Base-by-base conservation (phyloP, 2,329 filamentous ascomycete genomes). In the Neonectria sp. region DNA sequence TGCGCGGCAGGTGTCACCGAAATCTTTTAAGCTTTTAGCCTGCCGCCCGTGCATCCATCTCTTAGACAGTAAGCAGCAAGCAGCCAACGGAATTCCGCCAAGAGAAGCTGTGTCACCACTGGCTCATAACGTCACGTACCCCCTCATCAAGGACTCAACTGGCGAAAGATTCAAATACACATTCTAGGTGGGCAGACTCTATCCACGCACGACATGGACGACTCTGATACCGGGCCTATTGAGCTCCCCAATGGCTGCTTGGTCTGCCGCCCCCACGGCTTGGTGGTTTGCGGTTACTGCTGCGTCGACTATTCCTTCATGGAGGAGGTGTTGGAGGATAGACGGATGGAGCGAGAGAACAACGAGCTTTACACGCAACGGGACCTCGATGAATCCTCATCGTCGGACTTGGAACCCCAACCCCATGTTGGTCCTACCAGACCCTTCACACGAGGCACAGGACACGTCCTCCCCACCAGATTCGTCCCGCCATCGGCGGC, bases 291-390 rank as follows among this genome's bases (percentile, higher is more conserved):
- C 65, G 67, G 69, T 11, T 73, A 51, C 31, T 83, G 81, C 63
- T 77, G 73, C 33, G 73, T 74, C 3, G 80, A 82, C 66, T 83
- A 79, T 71, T 80, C 74, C 71, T 80, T 79, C 66, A 76, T 79
- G 75, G 69, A 79, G 13, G 74, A 78, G 17, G 62, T 69, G 13
- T 43, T 70, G 8, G 60, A 40, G 71, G 63, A 71, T 17, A 69
- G 71, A 0, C 58, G 65, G 3, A 56, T 55, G 21, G 61, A 70
- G 1, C 55, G 61, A 45, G 31, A 71, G 17, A 58, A 71, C 25
- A 49, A 56, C 24, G 59, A 71, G 51, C 52, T 35, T 31, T 40
- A 53, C 40, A 1, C 40, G 8, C 62, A 49, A 55, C 35, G 6
- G 29, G 15, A 21, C 43, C 40, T 37, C 31, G 45, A 27, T 48